phyloP scores from a whole-genome alignment of 495 filamentous ascomycete species.

The Xylaria cubensis region DNA sequence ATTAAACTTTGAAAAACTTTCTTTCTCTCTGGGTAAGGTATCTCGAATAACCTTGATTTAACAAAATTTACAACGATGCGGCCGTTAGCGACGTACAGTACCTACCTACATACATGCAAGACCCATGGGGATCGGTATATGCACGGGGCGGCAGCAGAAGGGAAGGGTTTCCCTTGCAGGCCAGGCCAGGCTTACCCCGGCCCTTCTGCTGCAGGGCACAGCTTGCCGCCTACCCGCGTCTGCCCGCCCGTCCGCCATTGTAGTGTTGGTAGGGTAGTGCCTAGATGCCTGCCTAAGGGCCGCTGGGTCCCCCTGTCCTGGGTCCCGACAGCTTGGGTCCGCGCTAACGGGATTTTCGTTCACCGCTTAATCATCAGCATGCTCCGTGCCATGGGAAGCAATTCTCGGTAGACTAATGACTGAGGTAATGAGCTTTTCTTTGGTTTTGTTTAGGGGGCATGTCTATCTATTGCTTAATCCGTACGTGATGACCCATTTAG shows the following conservation, averaged over 20 bases:
- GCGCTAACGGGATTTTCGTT: background rate
- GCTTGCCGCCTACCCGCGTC: background rate
- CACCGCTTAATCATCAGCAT: no score
- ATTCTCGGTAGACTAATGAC: no score
- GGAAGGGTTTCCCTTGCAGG: background rate
- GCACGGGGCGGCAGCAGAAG: background rate
- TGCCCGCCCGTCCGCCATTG: background rate
- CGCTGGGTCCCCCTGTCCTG: background rate
- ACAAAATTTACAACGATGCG: background rate
- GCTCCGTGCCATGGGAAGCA: no score
- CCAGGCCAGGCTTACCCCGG: background rate
- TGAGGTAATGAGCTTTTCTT: no score
- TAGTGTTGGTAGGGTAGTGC: background rate
- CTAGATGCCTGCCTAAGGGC: background rate
- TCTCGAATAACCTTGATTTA: background rate
- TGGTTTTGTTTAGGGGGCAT: no score
- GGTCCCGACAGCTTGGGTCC: constrained; percentile 15
- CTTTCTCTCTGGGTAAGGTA: background rate
- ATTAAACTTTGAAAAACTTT: background rate
- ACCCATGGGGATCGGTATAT: background rate
- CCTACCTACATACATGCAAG: background rate
- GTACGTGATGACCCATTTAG: no score
- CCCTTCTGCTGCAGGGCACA: background rate
- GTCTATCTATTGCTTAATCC: no score
- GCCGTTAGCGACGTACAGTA: no score